Evolutionary conservation across 192 early-diverging fungal genomes (phyloP).

Genomic region (Backusella westeae): DNA sequence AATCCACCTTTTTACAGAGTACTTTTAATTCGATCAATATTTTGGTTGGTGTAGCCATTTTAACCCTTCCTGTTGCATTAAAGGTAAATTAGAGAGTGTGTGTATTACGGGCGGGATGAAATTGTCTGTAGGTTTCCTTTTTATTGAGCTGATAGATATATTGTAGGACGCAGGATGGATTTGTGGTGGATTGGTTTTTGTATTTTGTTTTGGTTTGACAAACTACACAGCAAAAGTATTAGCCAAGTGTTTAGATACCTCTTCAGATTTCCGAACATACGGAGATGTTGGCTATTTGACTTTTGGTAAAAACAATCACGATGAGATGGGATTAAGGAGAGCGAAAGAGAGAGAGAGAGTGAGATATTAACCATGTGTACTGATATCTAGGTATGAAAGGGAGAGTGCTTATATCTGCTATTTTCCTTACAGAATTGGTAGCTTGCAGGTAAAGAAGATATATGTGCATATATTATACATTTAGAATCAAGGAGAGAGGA

Average conservation of each 20-base stretch:
- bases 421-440: conserved; percentile 38
- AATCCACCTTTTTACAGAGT: conserved; percentile 43
- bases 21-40: conserved; percentile 62
- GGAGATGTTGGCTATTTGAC: conserved; percentile 42
- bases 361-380: neutral
- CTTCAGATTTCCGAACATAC: conserved; percentile 39
- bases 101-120: no score
- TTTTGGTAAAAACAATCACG: conserved; percentile 17
- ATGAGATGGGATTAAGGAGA: neutral
- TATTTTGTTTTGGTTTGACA: conserved; percentile 40
- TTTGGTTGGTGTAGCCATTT: conserved; percentile 63
- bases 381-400: conserved; percentile 15
- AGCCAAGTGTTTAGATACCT: conserved; percentile 45
- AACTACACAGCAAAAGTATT: conserved; percentile 63
- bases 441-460: conserved; percentile 29
- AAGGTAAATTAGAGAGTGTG: conserved; percentile 16
- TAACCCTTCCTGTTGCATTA: conserved; percentile 62
- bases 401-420: conserved; percentile 20
- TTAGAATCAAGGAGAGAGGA: no score
- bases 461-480: neutral
- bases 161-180: conserved; percentile 54
- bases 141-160: neutral
- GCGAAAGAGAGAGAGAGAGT: neutral
- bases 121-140: neutral
- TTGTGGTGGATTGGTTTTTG: conserved; percentile 47